phyloP scores from a whole-genome alignment of 805 yeast species.

The Candida rishiriensis region DNA sequence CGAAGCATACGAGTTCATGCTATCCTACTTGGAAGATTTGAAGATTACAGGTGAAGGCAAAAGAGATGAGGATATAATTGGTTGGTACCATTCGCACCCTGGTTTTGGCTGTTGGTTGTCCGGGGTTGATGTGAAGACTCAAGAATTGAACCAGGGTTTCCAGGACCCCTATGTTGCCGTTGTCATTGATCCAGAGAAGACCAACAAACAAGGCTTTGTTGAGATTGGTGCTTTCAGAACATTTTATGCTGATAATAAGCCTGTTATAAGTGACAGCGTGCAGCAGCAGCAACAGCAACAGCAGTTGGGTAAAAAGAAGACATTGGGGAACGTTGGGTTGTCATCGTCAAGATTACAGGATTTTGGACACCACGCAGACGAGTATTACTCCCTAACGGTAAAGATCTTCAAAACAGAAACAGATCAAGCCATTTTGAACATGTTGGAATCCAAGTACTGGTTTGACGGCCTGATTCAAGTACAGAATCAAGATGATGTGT shows the following conservation, averaged over 20 bases:
- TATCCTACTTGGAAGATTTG: constrained; percentile 61
- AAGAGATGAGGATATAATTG: constrained; percentile 71
- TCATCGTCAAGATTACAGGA: constrained; percentile 55
- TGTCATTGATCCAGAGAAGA: constrained; percentile 79
- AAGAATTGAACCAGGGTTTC: constrained; percentile 73
- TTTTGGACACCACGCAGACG: constrained; percentile 66
- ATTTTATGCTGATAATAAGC: constrained; percentile 28
- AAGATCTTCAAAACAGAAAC: constrained; percentile 49
- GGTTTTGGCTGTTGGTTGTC: constrained; percentile 97
- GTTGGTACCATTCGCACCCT: constrained; percentile 98
- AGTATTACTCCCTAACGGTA: constrained; percentile 63
- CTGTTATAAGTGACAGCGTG: neutral
- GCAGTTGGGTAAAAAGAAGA: constrained; percentile 1
- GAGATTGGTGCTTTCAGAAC: constrained; percentile 91
- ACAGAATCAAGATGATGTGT: constrained; percentile 11
- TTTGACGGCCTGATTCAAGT: constrained; percentile 29
- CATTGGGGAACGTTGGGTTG: constrained; percentile 18
- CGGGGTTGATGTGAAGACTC: constrained; percentile 91
- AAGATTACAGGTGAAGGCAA: constrained; percentile 36
- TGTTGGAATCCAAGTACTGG: constrained; percentile 46
- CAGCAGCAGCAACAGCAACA: neutral
- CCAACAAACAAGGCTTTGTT: constrained; percentile 56
- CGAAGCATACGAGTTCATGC: constrained; percentile 95
- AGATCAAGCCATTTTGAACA: constrained; percentile 44
- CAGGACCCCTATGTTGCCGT: constrained; percentile 91